Conservation (phyloP, 2,329 filamentous ascomycete genomes). For the Taxawa tesnikishii region DNA sequence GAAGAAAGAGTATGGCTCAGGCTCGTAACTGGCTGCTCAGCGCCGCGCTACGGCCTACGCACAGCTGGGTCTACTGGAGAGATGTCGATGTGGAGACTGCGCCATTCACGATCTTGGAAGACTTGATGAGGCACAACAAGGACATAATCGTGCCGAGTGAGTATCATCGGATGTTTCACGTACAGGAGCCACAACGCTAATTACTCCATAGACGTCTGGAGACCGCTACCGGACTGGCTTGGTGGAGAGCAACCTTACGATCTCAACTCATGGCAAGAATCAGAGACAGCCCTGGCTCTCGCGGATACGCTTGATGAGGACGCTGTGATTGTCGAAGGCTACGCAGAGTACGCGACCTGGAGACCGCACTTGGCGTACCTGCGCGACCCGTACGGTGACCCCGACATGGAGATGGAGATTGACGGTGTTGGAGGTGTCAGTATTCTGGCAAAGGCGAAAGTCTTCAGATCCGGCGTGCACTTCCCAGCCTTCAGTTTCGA, state of each 20-base stretch:
- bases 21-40: slow-evolving; percentile 94
- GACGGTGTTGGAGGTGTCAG: slow-evolving; percentile 96
- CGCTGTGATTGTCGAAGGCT: slow-evolving; percentile 96
- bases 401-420: slow-evolving; percentile 99
- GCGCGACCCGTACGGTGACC: slow-evolving; percentile 90
- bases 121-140: slow-evolving; percentile 97
- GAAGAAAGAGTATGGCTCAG: slow-evolving; percentile 95
- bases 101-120: slow-evolving; percentile 90
- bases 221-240: slow-evolving; percentile 96
- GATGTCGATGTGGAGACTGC: slow-evolving; percentile 98
- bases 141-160: slow-evolving; percentile 96
- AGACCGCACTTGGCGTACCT: slow-evolving; percentile 92
- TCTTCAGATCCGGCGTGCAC: slow-evolving; percentile 89
- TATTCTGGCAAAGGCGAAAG: slow-evolving; percentile 89
- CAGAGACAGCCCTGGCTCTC: slow-evolving; percentile 84
- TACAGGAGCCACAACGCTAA: slow-evolving; percentile 30
- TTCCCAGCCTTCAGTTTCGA: slow-evolving; percentile 98
- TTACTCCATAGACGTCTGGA: slow-evolving; percentile 62
- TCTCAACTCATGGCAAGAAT: slow-evolving; percentile 98
- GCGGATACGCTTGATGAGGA: slow-evolving; percentile 95
- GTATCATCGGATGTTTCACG: slow-evolving; percentile 30
- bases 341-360: slow-evolving; percentile 98
- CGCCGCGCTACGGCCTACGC: slow-evolving; percentile 81
- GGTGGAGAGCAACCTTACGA: slow-evolving; percentile 98
- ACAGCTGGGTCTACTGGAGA: slow-evolving; percentile 99